Percentiles rank a stretch among this genome's conserved stretches.
phyloP scores from a whole-genome alignment of 495 filamentous ascomycete genomes.

The Hypoxylon perforatum region DNA sequence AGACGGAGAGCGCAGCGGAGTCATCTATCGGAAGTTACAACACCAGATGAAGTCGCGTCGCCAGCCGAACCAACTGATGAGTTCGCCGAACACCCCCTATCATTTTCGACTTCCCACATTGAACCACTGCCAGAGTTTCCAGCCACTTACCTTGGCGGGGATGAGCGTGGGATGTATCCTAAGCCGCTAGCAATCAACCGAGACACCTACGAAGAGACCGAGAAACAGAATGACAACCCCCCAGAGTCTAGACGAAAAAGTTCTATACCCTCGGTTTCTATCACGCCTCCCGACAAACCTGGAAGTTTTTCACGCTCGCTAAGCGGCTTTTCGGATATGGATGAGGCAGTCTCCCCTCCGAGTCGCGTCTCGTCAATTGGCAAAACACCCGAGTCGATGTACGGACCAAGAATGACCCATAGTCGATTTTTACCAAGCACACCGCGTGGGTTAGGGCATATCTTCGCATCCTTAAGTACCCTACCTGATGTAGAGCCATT shows the following conservation, averaged over 20 bases:
- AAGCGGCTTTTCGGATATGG: not conserved
- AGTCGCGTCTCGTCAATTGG: slow-evolving; percentile 26
- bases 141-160: not conserved
- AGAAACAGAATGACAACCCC: not conserved
- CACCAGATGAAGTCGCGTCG: slow-evolving; percentile 32
- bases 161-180: slow-evolving; percentile 16
- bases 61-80: slow-evolving; percentile 22
- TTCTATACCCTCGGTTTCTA: not conserved
- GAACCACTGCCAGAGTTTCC: slow-evolving; percentile 35
- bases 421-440: not conserved
- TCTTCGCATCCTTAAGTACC: not conserved
- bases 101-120: slow-evolving; percentile 13
- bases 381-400: slow-evolving; percentile 4
- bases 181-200: slow-evolving; percentile 22
- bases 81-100: not conserved
- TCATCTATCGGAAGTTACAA: slow-evolving; percentile 45
- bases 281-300: not conserved
- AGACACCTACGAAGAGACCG: not conserved
- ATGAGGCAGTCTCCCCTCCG: slow-evolving; percentile 5
- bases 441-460: not conserved
- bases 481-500: not conserved
- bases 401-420: not conserved
- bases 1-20: slow-evolving; percentile 36
- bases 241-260: not conserved
- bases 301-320: not conserved